Conservation (phyloP, 257 asterid species). For the Nicotiana knightiana region DNA sequence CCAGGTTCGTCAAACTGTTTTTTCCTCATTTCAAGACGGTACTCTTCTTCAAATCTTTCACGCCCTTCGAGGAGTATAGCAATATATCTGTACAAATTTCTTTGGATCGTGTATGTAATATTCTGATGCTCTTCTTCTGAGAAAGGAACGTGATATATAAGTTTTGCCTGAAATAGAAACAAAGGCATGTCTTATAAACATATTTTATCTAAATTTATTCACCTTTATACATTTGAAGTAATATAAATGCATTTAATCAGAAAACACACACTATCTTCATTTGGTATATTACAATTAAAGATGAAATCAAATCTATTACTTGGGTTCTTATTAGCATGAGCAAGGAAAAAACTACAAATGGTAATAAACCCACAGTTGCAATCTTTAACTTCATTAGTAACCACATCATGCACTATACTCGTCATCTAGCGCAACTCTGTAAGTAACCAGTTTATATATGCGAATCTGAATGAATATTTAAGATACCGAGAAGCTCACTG, state of each 20-base stretch:
- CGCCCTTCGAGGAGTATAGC: conserved; percentile 78
- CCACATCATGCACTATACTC: neutral
- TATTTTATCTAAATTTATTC: neutral
- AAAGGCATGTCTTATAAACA: neutral
- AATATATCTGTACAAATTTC: conserved; percentile 62
- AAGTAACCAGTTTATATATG: neutral
- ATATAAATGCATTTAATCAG: neutral
- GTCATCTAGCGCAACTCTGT: neutral
- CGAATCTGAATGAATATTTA: neutral
- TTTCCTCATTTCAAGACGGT: conserved; percentile 35
- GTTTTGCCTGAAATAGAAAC: conserved; percentile 56
- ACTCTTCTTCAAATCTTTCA: conserved; percentile 59
- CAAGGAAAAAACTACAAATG: neutral
- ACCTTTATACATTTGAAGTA: neutral
- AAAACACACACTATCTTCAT: neutral
- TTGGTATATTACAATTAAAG: neutral
- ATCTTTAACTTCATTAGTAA: neutral
- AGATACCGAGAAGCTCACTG: neutral
- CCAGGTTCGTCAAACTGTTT: conserved; percentile 47
- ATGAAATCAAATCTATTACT: neutral
- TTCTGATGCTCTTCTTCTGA: conserved; percentile 70
- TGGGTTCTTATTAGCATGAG: neutral
- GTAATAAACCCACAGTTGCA: neutral
- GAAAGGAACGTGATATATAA: conserved; percentile 61
- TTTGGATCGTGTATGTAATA: conserved; percentile 64